A percentile compares a stretch with the other conserved stretches of the same genome.
phyloP scores from a whole-genome alignment of 441 rosid genomes.

The California macrophylla region DNA sequence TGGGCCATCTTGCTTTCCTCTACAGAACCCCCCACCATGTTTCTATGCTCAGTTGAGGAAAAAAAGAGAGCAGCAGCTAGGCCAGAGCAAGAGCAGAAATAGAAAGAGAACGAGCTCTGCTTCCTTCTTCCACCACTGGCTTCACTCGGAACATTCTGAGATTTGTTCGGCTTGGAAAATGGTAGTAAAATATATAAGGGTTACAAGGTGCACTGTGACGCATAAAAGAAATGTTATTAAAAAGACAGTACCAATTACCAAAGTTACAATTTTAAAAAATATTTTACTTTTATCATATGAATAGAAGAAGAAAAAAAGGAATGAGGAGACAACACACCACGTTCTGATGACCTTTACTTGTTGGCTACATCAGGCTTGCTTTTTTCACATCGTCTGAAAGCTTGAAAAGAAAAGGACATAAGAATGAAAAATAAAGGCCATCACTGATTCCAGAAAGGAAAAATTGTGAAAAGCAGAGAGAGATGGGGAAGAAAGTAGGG shows the following conservation, averaged over 20 bases:
- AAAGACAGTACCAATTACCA: constrained; percentile 7
- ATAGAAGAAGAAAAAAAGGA: constrained; percentile 5
- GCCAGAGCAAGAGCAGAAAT: not conserved
- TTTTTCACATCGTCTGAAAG: not conserved
- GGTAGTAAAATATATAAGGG: not conserved
- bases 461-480: not conserved
- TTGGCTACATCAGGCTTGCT: constrained; percentile 19
- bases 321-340: constrained; percentile 27
- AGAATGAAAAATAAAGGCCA: not conserved
- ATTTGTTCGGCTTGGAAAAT: not conserved
- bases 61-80: not conserved
- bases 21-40: constrained; percentile 2
- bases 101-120: not conserved
- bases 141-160: not conserved
- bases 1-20: constrained; percentile 2
- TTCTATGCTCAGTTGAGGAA: not conserved
- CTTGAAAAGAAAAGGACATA: constrained; percentile 3
- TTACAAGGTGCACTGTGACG: not conserved
- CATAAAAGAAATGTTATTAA: not conserved
- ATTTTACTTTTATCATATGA: not conserved
- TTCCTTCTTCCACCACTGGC: not conserved
- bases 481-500: constrained; percentile 1
- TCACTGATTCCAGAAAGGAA: not conserved
- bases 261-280: not conserved
- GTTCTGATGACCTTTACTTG: constrained; percentile 25